Evolutionary conservation across 225 moss, liverwort and hornwort species (phyloP).

Genomic region (Physcomitrium patens): DNA sequence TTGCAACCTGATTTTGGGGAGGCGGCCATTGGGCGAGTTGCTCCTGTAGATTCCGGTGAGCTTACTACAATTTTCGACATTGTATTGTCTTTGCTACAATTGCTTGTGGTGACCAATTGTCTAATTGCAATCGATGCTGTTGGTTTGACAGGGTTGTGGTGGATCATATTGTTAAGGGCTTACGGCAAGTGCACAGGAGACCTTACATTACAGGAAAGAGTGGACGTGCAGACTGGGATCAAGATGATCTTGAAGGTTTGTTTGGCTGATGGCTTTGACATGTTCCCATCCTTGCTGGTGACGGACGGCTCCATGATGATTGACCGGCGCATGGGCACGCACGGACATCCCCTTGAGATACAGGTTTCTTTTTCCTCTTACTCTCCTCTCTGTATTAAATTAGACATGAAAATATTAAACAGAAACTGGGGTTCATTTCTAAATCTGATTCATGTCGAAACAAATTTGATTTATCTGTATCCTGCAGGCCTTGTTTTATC

Average conservation of each 20-base stretch:
- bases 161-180: conserved; percentile 88
- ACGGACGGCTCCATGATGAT: conserved; percentile 96
- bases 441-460: background rate
- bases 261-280: conserved; percentile 90
- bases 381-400: background rate
- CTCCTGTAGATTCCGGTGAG: conserved; percentile 88
- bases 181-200: conserved; percentile 86
- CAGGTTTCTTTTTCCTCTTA: conserved; percentile 49
- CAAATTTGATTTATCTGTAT: background rate
- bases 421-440: background rate
- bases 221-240: conserved; percentile 91
- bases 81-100: background rate
- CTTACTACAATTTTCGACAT: background rate
- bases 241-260: conserved; percentile 91
- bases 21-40: conserved; percentile 95
- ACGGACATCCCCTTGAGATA: conserved; percentile 89
- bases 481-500: conserved; percentile 80
- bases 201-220: conserved; percentile 61
- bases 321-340: conserved; percentile 92
- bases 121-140: background rate
- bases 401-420: background rate
- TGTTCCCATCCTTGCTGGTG: conserved; percentile 90
- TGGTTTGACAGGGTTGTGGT: conserved; percentile 75
- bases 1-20: conserved; percentile 93
- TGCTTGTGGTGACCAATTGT: background rate